Evolutionary conservation across 495 filamentous ascomycete species (phyloP), one percentile per base, ranked within the genome.

Genomic region (Xylaria palmicola): DNA sequence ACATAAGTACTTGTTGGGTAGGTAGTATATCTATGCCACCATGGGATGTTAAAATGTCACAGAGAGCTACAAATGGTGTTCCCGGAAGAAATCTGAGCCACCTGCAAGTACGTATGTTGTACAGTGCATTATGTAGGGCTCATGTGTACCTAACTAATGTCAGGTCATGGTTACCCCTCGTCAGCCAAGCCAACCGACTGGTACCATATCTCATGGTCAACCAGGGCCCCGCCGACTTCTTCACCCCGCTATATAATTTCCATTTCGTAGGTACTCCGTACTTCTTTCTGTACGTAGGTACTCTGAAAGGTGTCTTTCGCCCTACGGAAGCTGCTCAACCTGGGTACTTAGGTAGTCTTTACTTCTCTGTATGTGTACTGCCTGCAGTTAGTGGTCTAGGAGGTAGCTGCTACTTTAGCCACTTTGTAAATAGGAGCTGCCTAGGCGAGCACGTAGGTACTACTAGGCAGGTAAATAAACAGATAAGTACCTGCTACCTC

Each of bases 151-250:
- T n/a, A n/a, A 30, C 17, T 44, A 5, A 44, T 8, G 53, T 43
- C 24, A 44, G 39, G 26, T 29, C 27, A 44, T 30, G 24, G 36
- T 54, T 56, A 44, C 53, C 53, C 53, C 53, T 56, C 53, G 53
- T n/a, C 37, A 7, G 53, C 53, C 53, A 56, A 56, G 53, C 53
- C 17, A 44, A 22, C 9, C 0, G 17, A 6, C 39, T 40, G 51
- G 22, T 43, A 20, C 13, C 36, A 24, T 47, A 59, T 59, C 51
- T 55, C 51, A 32, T 39, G 27, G 39, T 34, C 53, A 56, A 44
- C 48, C 36, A 59, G 34, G 51, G 45, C 57, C 57, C 57, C 57
- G 57, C 57, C 57, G n/a, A 60, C 37, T 60, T n/a, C 47, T 47
- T 60, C 57, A 52, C 47, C 56, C 56, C 52, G 43, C 43, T 59